Conservation (phyloP, 2,329 filamentous ascomycete species). For the Aureobasidium namibiae region DNA sequence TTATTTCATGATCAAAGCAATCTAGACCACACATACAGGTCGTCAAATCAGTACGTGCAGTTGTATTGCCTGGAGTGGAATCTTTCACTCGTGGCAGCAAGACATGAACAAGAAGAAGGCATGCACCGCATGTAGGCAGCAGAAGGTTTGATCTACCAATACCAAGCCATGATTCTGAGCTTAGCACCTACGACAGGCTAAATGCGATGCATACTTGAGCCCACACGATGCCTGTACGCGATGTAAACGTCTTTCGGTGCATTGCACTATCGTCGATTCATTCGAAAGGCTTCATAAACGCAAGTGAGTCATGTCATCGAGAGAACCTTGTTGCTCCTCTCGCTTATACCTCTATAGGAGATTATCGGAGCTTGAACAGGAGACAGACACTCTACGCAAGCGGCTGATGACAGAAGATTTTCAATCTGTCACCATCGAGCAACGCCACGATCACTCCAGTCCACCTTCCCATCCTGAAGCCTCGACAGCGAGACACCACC, state of each 20-base stretch:
- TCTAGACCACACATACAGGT: neutral
- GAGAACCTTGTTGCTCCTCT: neutral
- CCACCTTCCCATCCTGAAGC: neutral
- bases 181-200: neutral
- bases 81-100: neutral
- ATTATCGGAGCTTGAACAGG: neutral
- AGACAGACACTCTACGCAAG: constrained; percentile 1
- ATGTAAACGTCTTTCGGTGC: neutral
- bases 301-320: neutral
- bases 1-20: neutral
- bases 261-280: neutral
- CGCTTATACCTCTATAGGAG: neutral
- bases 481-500: neutral
- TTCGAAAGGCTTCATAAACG: neutral
- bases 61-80: too few relatives aligned
- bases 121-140: constrained; percentile 6
- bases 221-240: neutral
- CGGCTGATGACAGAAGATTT: neutral
- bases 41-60: neutral
- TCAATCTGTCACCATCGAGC: neutral
- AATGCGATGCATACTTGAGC: constrained; percentile 2
- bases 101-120: neutral
- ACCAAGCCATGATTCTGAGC: neutral
- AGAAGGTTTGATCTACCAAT: neutral
- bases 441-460: neutral